Conservation (phyloP, 2,329 filamentous ascomycete genomes). For the Fusarium hostae region DNA sequence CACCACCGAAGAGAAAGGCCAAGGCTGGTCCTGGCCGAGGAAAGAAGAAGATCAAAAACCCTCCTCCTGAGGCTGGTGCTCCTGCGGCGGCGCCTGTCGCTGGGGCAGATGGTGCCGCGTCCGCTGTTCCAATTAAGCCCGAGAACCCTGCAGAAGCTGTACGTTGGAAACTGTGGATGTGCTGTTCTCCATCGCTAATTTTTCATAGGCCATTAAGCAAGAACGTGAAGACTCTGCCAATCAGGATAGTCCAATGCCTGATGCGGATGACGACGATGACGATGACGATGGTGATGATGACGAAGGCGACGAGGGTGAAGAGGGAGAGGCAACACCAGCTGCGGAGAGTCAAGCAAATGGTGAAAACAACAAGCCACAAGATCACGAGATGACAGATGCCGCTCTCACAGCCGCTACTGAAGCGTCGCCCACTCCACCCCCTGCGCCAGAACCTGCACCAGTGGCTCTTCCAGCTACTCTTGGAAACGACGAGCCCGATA, state of each 20-base stretch:
- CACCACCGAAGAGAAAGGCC: slow-evolving; percentile 82
- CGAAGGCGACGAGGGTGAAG: slow-evolving; percentile 60
- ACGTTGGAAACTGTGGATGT: background rate
- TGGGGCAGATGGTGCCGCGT: slow-evolving; percentile 50
- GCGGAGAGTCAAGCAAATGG: slow-evolving; percentile 46
- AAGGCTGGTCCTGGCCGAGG: slow-evolving; percentile 81
- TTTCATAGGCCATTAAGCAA: slow-evolving; percentile 53
- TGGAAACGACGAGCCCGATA: slow-evolving; percentile 37
- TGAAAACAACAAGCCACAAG: slow-evolving; percentile 48
- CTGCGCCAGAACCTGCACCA: slow-evolving; percentile 3
- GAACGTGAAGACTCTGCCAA: slow-evolving; percentile 58
- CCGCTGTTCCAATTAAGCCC: slow-evolving; percentile 52
- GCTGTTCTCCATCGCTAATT: slow-evolving; percentile 30
- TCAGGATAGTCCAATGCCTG: slow-evolving; percentile 65
- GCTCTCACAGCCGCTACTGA: slow-evolving; percentile 41
- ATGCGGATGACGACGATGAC: slow-evolving; percentile 60
- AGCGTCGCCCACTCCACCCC: slow-evolving; percentile 26
- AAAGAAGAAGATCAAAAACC: slow-evolving; percentile 78
- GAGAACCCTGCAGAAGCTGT: slow-evolving; percentile 53
- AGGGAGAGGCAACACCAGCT: slow-evolving; percentile 53
- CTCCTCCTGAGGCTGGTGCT: slow-evolving; percentile 52
- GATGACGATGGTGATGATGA: slow-evolving; percentile 62
- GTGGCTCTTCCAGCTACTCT: slow-evolving; percentile 10
- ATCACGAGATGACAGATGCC: slow-evolving; percentile 53
- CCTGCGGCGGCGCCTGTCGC: slow-evolving; percentile 49